Percentiles rank a stretch among this genome's conserved stretches.
Conservation (phyloP, 306 rosid species). For the Inga leiocalycina region DNA sequence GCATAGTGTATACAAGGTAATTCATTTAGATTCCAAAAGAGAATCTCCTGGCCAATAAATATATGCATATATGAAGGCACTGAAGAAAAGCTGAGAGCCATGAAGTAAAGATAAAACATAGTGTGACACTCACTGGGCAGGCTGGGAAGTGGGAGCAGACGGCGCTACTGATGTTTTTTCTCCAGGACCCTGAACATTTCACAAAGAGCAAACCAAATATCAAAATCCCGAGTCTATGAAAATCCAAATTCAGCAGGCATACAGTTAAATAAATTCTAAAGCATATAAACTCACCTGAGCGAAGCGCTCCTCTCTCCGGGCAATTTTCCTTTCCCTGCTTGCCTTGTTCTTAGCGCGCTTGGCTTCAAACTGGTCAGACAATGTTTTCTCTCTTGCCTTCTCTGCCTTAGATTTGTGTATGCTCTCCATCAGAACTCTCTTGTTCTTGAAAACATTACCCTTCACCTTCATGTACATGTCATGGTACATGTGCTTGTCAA, state of each 20-base stretch:
- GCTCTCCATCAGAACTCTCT: constrained; percentile 96
- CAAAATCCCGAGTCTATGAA: not conserved
- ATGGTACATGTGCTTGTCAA: constrained; percentile 97
- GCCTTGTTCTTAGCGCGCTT: constrained; percentile 98
- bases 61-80: not conserved
- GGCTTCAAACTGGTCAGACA: constrained; percentile 94
- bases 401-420: constrained; percentile 96
- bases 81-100: not conserved
- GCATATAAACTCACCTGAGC: constrained; percentile 58
- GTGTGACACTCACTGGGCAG: constrained; percentile 61
- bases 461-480: constrained; percentile 99
- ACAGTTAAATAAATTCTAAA: not conserved
- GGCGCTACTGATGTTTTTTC: constrained; percentile 53
- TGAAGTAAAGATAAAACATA: not conserved
- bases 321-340: constrained; percentile 83
- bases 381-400: constrained; percentile 94
- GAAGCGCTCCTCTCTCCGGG: constrained; percentile 92
- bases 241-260: not conserved
- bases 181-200: constrained; percentile 71
- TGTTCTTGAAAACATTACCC: constrained; percentile 97
- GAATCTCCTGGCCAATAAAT: not conserved
- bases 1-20: constrained; percentile 47
- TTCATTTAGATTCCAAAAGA: not conserved
- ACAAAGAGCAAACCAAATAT: not conserved
- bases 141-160: constrained; percentile 52